Conservation (phyloP, 2,329 filamentous ascomycete species). For the Cylindrodendrum hubeiense region DNA sequence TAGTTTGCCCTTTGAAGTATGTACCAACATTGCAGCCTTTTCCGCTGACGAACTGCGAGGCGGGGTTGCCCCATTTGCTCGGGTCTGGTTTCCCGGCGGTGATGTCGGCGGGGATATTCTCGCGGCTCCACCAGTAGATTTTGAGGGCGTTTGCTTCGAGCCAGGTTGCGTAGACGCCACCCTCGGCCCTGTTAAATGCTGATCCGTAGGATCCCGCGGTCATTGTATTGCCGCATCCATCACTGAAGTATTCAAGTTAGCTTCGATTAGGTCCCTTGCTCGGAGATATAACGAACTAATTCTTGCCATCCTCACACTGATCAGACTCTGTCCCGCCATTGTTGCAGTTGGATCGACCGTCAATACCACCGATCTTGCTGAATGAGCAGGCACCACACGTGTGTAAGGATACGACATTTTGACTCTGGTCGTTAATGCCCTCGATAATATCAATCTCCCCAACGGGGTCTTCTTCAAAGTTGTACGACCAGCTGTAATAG, state of each 20-base stretch:
- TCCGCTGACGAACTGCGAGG: slow-evolving; percentile 72
- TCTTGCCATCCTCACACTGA: slow-evolving; percentile 33
- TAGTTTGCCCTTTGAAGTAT: slow-evolving; percentile 76
- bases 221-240: slow-evolving; percentile 26
- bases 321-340: slow-evolving; percentile 46
- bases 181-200: slow-evolving; percentile 73
- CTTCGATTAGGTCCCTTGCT: neutral
- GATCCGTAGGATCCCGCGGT: slow-evolving; percentile 61
- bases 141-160: slow-evolving; percentile 76
- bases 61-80: slow-evolving; percentile 71
- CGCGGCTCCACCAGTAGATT: slow-evolving; percentile 81
- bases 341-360: slow-evolving; percentile 61
- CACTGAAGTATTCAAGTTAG: slow-evolving; percentile 2
- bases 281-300: slow-evolving; percentile 14
- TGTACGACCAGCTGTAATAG: slow-evolving; percentile 26
- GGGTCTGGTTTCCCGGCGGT: slow-evolving; percentile 69
- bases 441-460: slow-evolving; percentile 83
- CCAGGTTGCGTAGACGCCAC: slow-evolving; percentile 76
- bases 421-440: slow-evolving; percentile 71
- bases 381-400: slow-evolving; percentile 64
- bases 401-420: slow-evolving; percentile 73
- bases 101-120: slow-evolving; percentile 71
- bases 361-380: slow-evolving; percentile 55
- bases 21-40: slow-evolving; percentile 75
- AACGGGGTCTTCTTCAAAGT: slow-evolving; percentile 27